Evolutionary conservation across 305 asterid genomes (phyloP).

Genomic region (Striga hermonthica): DNA sequence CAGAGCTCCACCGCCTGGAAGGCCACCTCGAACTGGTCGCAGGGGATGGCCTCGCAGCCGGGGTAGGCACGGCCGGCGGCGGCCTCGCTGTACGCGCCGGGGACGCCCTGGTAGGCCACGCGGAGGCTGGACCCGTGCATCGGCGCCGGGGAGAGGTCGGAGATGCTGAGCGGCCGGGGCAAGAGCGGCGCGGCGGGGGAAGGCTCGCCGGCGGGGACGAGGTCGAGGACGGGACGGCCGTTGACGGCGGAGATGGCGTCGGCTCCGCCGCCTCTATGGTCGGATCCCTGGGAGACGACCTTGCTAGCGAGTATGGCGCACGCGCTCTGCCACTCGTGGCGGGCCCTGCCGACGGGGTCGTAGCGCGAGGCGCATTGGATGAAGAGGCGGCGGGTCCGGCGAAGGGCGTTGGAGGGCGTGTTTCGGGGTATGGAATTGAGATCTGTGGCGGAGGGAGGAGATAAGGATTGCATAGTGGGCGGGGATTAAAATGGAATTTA

Average conservation of each 20-base stretch:
- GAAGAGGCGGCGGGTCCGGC: slow-evolving; percentile 23
- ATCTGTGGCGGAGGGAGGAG: too few relatives aligned
- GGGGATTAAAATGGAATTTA: too few relatives aligned
- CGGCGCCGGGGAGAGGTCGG: slow-evolving; percentile 75
- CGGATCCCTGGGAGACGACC: slow-evolving; percentile 65
- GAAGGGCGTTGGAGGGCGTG: too few relatives aligned
- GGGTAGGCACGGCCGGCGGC: slow-evolving; percentile 89
- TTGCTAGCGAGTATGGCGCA: slow-evolving; percentile 74
- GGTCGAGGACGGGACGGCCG: slow-evolving; percentile 47
- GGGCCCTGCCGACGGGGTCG: slow-evolving; percentile 40
- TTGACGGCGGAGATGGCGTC: slow-evolving; percentile 48
- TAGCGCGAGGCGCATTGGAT: slow-evolving; percentile 37
- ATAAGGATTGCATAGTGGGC: too few relatives aligned
- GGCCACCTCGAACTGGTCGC: slow-evolving; percentile 87
- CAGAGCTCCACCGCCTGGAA: slow-evolving; percentile 89
- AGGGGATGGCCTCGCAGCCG: slow-evolving; percentile 77
- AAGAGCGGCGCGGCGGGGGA: slow-evolving; percentile 14
- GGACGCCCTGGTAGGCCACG: slow-evolving; percentile 86
- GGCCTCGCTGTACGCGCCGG: slow-evolving; percentile 84
- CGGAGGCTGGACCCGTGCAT: slow-evolving; percentile 70
- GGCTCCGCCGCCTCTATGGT: slow-evolving; percentile 33
- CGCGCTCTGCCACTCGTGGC: slow-evolving; percentile 82
- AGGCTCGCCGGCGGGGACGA: slow-evolving; percentile 39
- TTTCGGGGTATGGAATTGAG: too few relatives aligned
- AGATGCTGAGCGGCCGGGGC: slow-evolving; percentile 59